phyloP scores from a whole-genome alignment of 352 stramenopile species.

The Pythium angustatum region DNA sequence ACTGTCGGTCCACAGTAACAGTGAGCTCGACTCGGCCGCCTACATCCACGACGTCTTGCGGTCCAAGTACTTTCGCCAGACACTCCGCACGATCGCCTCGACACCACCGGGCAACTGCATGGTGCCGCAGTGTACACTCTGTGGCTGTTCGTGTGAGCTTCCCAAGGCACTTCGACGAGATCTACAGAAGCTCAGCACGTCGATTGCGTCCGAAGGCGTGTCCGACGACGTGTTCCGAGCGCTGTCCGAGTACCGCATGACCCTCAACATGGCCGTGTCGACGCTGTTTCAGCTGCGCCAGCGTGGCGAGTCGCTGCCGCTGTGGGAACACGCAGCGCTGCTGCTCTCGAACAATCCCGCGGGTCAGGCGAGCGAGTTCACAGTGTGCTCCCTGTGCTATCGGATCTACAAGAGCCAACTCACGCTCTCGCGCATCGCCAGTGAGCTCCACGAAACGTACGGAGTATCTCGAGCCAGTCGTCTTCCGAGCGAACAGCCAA shows the following conservation, averaged over 20 bases:
- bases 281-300: constrained; percentile 71
- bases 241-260: constrained; percentile 69
- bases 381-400: constrained; percentile 76
- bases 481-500: not conserved
- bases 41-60: constrained; percentile 45
- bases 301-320: constrained; percentile 45
- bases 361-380: constrained; percentile 50
- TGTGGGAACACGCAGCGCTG: constrained; percentile 66
- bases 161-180: constrained; percentile 41
- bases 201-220: constrained; percentile 8
- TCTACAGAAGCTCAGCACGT: constrained; percentile 35
- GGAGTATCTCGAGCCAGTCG: constrained; percentile 1
- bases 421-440: constrained; percentile 43
- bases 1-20: constrained; percentile 25
- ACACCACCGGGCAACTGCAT: constrained; percentile 20
- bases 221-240: constrained; percentile 34
- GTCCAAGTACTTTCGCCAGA: constrained; percentile 40
- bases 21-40: constrained; percentile 26
- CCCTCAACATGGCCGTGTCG: constrained; percentile 71
- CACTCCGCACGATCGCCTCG: constrained; percentile 7
- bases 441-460: constrained; percentile 43
- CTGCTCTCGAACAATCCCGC: constrained; percentile 37
- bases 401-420: constrained; percentile 74
- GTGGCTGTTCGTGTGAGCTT: constrained; percentile 55
- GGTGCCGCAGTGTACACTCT: constrained; percentile 54